Percentiles rank a stretch among this genome's conserved stretches.
phyloP scores from a whole-genome alignment of 305 asterid species.

The Ilex paraguariensis region DNA sequence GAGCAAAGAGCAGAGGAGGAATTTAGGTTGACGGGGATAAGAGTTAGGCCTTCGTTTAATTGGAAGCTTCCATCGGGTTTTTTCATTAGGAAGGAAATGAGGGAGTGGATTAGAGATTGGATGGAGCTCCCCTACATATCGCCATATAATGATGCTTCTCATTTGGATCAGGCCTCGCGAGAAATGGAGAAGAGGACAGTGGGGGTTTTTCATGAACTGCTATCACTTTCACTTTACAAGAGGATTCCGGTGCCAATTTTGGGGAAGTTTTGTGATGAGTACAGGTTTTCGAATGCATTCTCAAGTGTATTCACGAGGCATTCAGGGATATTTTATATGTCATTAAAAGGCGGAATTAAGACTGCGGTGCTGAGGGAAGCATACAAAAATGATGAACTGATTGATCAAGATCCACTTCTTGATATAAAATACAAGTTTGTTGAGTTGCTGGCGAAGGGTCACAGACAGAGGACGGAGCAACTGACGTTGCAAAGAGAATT shows the following conservation, averaged over 20 bases:
- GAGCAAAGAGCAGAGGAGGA: conserved; percentile 82
- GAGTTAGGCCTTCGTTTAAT: conserved; percentile 51
- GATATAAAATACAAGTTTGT: conserved; percentile 34
- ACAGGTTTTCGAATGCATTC: conserved; percentile 71
- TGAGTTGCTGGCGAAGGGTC: conserved; percentile 42
- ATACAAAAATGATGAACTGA: conserved; percentile 49
- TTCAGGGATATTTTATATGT: conserved; percentile 82
- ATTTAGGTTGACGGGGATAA: conserved; percentile 63
- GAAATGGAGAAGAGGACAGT: conserved; percentile 67
- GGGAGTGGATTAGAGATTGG: conserved; percentile 97
- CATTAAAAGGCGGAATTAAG: conserved; percentile 76
- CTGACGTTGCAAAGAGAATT: conserved; percentile 36
- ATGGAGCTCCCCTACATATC: conserved; percentile 82
- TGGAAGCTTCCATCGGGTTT: conserved; percentile 82
- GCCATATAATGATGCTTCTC: conserved; percentile 64
- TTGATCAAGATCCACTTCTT: conserved; percentile 68
- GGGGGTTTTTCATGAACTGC: conserved; percentile 85
- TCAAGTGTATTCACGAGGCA: conserved; percentile 79
- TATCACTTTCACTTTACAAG: conserved; percentile 69
- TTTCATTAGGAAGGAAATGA: conserved; percentile 76
- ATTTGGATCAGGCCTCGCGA: conserved; percentile 29
- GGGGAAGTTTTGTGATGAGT: conserved; percentile 89
- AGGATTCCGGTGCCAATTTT: conserved; percentile 44
- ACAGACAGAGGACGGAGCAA: conserved; percentile 39
- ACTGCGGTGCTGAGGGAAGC: conserved; percentile 94